Base-by-base conservation (phyloP, 2,329 filamentous ascomycete species). In the Ampelomyces quisqualis region DNA sequence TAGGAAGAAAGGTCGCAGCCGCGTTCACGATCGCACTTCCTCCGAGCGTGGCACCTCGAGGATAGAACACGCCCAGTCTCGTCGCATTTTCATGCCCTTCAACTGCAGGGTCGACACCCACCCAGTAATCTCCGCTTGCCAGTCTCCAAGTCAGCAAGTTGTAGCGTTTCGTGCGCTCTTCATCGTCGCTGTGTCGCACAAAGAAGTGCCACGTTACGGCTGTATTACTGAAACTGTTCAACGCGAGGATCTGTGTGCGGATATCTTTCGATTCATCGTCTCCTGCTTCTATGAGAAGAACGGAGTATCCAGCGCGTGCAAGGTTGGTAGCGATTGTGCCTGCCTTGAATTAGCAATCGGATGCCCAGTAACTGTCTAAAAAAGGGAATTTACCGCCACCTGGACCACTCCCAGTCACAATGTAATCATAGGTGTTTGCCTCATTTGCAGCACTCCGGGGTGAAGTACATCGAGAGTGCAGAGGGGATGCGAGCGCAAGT, bases 161-260 rank as follows among this genome's bases (percentile, higher is more conserved):
- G 53, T 83, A 78, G 40, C 71, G 67, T 19, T 73, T 69, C 44
- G 78, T 73, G 18, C 74, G 71, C 22, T 66, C 65, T 18, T 76
- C 62, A 44, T 82, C 72, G 5, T 71, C 67, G 52, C 80, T 81
- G 57, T 82, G 80, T 22, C 73, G 73, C 6, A 81, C 77, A 43
- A 77, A 84, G 60, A 77, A 82, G 52, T 80, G 75, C 80, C 81
- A 76, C 4, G 75, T 77, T 1, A 76, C 72, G 23, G 29, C 21
- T 3, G 38, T 13, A 18, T 45, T 45, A 9, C 35, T 24, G 7
- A 36, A 43, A 19, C 40, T 72, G 68, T 20, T 77, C 70, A 51
- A 77, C 67, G 8, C 73, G 71, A 13, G 79, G 75, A 14, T 78
- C 70, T 22, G 74, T 67, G 43, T 77, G 70, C 52, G 71, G 35